Evolutionary conservation across 2,329 filamentous ascomycete genomes (phyloP).

Genomic region (Cylindrodendrum hubeiense): DNA sequence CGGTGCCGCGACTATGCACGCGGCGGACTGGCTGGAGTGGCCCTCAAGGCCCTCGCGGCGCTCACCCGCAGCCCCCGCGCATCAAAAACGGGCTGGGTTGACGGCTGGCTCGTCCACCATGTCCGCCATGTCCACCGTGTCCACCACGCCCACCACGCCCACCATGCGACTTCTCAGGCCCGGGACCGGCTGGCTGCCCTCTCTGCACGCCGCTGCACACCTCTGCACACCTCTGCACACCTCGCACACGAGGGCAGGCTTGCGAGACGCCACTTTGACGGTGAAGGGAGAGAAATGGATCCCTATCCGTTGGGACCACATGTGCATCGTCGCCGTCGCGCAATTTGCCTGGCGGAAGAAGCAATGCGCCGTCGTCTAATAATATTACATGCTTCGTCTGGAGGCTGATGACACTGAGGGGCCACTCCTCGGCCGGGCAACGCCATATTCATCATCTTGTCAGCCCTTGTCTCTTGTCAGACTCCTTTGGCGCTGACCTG

Average conservation of each 20-base stretch:
- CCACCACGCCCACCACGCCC: no score
- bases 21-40: slow-evolving; percentile 17
- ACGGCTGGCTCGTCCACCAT: not conserved
- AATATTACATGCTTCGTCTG: slow-evolving; percentile 1
- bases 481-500: not conserved
- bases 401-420: not conserved
- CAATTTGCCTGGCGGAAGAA: slow-evolving; percentile 25
- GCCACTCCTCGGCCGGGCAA: not conserved
- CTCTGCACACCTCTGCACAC: not conserved
- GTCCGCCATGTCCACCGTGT: no score
- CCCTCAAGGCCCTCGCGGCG: slow-evolving; percentile 25
- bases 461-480: not conserved
- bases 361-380: slow-evolving; percentile 23
- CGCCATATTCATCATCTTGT: not conserved
- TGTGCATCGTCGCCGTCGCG: slow-evolving; percentile 14
- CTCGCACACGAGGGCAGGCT: slow-evolving; percentile 18
- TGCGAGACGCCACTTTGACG: slow-evolving; percentile 33
- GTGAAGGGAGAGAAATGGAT: slow-evolving; percentile 17
- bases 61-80: slow-evolving; percentile 7
- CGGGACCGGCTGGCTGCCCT: slow-evolving; percentile 17
- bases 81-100: not conserved
- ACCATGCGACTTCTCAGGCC: slow-evolving; percentile 7
- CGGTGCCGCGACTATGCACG: slow-evolving; percentile 19
- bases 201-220: not conserved
- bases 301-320: slow-evolving; percentile 9